Evolutionary conservation across 2,329 filamentous ascomycete species (phyloP).

Genomic region (Talaromyces sp.): DNA sequence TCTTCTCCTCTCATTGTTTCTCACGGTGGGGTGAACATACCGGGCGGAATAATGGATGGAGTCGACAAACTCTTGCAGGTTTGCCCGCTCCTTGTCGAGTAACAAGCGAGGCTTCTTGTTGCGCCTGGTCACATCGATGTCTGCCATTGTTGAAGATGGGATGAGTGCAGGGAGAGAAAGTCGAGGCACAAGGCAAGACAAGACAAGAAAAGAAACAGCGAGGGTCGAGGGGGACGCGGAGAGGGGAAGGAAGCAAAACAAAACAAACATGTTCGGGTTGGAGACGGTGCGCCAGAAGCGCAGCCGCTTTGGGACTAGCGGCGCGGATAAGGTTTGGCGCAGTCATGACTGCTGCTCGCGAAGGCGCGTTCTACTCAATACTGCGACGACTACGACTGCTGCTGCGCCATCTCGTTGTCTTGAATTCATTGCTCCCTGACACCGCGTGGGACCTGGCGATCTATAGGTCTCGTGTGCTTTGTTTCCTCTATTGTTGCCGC

Average conservation of each 20-base stretch:
- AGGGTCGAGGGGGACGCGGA: neutral
- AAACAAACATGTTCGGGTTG: neutral
- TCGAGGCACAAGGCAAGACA: neutral
- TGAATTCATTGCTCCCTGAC: neutral
- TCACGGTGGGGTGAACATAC: conserved; percentile 45
- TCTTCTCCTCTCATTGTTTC: neutral
- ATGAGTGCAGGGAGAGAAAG: neutral
- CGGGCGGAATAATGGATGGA: conserved; percentile 91
- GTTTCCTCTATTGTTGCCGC: neutral
- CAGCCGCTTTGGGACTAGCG: neutral
- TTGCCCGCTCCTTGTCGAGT: conserved; percentile 72
- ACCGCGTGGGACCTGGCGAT: neutral
- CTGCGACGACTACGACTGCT: neutral
- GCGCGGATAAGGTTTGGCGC: neutral
- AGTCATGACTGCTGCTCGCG: neutral
- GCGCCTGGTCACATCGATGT: conserved; percentile 77
- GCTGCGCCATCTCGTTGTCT: neutral
- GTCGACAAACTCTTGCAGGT: conserved; percentile 86
- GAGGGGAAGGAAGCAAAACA: neutral
- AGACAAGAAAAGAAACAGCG: neutral
- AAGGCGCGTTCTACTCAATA: neutral
- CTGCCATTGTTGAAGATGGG: conserved; percentile 19
- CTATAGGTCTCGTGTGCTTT: neutral
- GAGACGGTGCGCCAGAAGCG: neutral
- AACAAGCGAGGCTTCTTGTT: conserved; percentile 81